Base-by-base conservation (phyloP, 23 red algal genomes). In the Pyropia yezoensis region DNA sequence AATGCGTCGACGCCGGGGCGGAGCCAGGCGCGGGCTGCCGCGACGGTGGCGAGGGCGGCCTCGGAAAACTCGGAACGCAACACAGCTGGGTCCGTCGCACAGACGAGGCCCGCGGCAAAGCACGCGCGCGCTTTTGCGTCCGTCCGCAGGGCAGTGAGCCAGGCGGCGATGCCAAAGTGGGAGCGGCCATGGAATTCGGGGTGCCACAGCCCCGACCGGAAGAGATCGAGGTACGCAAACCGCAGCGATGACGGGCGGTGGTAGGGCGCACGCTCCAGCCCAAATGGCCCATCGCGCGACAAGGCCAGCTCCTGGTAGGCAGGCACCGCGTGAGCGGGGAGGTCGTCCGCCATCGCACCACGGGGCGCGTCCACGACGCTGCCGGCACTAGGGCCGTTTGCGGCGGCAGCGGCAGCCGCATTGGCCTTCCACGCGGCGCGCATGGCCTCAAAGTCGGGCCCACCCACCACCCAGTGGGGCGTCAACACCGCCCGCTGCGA, bases 171-270 rank as follows among this genome's bases (percentile, higher is more conserved):
- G 19, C 56, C 54, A 52, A 88, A 88, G 39, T 88, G 83, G 5
- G 72, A 67, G 18, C 83, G 74, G 21, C 83, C 83, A 63, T 88
- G 83, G 60, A 65, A 88, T 53, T 88, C 83, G 0, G 83, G 83
- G 54, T 88, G 83, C 83, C 83, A 88, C 11, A 88, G 39, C 5
- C 63, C 55, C 15, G 59, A 16, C 8, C 51, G 30, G 28, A 67
- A 88, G 16, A 88, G 74, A 8, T 63, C 21, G 26, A 32, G 49
- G 50, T 88, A 88, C 14, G 23, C 17, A 14, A 28, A 26, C 13
- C 73, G 39, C 60, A 88, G 52, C 33, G 63, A 70, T 0, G 56
- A 59, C 7, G 39, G 39, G 18, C 82, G 53, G 20, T 33, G 18
- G 50, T 76, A 87, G 18, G 82, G 82, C 24, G 30, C 33, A 11